Evolutionary conservation across 2,329 filamentous ascomycete genomes (phyloP).

Genomic region (Thermochaetoides dissita): DNA sequence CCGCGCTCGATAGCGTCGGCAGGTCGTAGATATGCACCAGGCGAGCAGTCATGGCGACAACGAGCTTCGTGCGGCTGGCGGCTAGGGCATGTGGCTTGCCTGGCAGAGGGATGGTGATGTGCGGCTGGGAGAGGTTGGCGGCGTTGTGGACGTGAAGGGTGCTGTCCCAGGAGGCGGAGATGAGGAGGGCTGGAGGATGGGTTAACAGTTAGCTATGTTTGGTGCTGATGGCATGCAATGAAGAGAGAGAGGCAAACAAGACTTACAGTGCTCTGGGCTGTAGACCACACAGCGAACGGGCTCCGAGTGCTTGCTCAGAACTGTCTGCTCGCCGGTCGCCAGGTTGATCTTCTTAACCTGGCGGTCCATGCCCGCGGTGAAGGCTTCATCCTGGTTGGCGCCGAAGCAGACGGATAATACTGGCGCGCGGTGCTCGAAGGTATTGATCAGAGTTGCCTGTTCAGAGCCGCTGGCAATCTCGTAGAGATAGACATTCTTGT

Average conservation of each 20-base stretch:
- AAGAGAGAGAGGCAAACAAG: neutral
- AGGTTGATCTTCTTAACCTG: slow-evolving; percentile 67
- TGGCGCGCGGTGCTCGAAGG: slow-evolving; percentile 68
- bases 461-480: slow-evolving; percentile 50
- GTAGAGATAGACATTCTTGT: slow-evolving; percentile 82
- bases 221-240: neutral
- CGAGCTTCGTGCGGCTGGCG: slow-evolving; percentile 62
- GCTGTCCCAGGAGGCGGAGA: slow-evolving; percentile 88
- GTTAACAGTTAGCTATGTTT: neutral
- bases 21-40: slow-evolving; percentile 94
- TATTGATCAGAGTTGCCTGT: slow-evolving; percentile 52
- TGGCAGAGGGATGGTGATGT: slow-evolving; percentile 57
- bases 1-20: slow-evolving; percentile 44
- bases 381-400: slow-evolving; percentile 66
- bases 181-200: slow-evolving; percentile 44
- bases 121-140: slow-evolving; percentile 32
- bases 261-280: slow-evolving; percentile 54
- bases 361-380: slow-evolving; percentile 75
- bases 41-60: slow-evolving; percentile 89
- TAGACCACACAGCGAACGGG: slow-evolving; percentile 77
- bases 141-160: slow-evolving; percentile 75
- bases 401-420: slow-evolving; percentile 90
- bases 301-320: slow-evolving; percentile 63
- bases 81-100: slow-evolving; percentile 84
- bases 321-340: slow-evolving; percentile 53